These are phyloP conservation scores for Trichoderma sp. DNA, from an alignment of 2,329 filamentous ascomycete species.

Conservation along the genomic window DNA sequence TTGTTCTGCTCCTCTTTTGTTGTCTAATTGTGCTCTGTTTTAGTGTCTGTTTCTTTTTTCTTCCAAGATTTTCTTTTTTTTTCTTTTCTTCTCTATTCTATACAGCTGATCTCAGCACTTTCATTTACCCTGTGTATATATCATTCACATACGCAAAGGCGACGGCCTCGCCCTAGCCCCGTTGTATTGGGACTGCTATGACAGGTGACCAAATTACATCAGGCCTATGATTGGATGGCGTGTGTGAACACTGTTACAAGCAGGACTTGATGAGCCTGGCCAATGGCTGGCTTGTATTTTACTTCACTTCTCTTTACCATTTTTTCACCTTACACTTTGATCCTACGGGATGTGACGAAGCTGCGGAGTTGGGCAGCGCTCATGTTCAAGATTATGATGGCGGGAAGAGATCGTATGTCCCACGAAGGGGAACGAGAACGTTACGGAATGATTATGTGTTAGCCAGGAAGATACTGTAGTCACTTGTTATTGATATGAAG, in stretches of 20 bases:
- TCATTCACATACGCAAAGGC: slow-evolving; percentile 14
- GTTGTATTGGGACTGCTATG: not conserved
- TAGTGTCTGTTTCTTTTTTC: slow-evolving; percentile 17
- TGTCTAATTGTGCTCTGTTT: slow-evolving; percentile 25
- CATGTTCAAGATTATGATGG: slow-evolving; percentile 4
- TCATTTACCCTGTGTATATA: slow-evolving; percentile 18
- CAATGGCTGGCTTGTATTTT: slow-evolving; percentile 13
- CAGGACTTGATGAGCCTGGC: not conserved
- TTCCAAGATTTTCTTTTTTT: not conserved
- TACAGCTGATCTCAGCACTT: slow-evolving; percentile 8
- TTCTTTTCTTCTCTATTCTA: not conserved
- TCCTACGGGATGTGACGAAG: slow-evolving; percentile 1
- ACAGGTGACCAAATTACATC: not conserved
- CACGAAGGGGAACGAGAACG: not conserved
- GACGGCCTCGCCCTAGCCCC: not conserved
- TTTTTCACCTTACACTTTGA: not conserved
- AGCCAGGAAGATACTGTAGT: not conserved
- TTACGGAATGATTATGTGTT: slow-evolving; percentile 15
- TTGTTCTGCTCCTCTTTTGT: slow-evolving; percentile 22
- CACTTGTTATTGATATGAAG: slow-evolving; percentile 15
- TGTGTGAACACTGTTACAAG: not conserved
- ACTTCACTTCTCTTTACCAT: not conserved
- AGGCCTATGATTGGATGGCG: not conserved
- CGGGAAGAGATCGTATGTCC: slow-evolving; percentile 4
- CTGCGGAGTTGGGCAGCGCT: slow-evolving; percentile 2